Evolutionary conservation across 208 protist genomes (phyloP).

Genomic region (Tritrichomonas foetus): DNA sequence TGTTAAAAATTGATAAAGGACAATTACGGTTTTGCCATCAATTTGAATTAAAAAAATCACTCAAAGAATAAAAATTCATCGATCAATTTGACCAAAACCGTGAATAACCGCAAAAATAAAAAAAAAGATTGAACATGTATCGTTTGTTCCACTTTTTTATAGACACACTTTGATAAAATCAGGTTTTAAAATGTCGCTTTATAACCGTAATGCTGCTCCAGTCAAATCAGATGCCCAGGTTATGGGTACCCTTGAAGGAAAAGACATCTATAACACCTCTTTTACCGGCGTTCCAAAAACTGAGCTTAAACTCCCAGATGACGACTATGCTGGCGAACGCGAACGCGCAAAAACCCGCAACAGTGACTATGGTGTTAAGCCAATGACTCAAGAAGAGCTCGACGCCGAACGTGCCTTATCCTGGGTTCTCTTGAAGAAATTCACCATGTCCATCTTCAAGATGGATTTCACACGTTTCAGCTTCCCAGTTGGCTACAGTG

Average conservation of each 20-base stretch:
- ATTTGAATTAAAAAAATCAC: too few relatives aligned
- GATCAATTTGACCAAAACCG: too few relatives aligned
- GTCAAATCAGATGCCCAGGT: too few relatives aligned
- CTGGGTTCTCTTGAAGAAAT: background rate
- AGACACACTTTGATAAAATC: too few relatives aligned
- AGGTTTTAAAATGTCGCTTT: background rate
- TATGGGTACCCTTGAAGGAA: background rate
- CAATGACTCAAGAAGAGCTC: conserved; percentile 11
- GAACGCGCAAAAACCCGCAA: background rate
- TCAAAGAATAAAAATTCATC: too few relatives aligned
- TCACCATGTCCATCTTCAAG: background rate
- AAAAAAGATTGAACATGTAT: too few relatives aligned
- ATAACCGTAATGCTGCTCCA: background rate
- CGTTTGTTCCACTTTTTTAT: too few relatives aligned
- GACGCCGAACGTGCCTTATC: background rate
- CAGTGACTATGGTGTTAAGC: background rate
- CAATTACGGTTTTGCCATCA: too few relatives aligned
- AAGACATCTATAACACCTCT: background rate
- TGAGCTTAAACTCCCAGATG: background rate
- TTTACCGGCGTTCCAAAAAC: background rate
- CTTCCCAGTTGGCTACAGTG: background rate
- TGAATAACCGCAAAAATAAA: too few relatives aligned
- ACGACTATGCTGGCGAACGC: background rate
- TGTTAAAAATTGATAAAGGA: too few relatives aligned
- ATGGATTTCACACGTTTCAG: conserved; percentile 21